These are phyloP conservation scores for Gonapodya prolifera DNA, from an alignment of 192 early-diverging fungal species.

Conservation along the genomic window DNA sequence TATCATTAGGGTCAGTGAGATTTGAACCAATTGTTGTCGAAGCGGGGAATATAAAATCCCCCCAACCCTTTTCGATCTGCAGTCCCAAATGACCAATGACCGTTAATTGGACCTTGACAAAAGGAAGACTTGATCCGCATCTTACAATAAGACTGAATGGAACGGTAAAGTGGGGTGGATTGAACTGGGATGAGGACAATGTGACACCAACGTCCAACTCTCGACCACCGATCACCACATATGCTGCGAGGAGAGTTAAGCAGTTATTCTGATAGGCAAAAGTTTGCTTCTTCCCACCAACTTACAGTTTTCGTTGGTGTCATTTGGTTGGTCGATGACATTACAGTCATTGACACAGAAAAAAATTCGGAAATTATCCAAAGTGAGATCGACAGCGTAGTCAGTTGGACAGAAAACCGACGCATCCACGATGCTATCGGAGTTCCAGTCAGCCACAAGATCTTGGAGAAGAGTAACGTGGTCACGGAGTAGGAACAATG, in stretches of 20 bases:
- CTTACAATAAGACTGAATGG: conserved; percentile 36
- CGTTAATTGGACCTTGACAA: neutral
- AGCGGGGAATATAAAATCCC: conserved; percentile 37
- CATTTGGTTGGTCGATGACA: conserved; percentile 58
- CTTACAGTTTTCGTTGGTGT: conserved; percentile 59
- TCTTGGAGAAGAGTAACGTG: conserved; percentile 66
- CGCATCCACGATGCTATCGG: conserved; percentile 28
- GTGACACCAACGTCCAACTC: conserved; percentile 23
- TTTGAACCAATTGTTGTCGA: conserved; percentile 56
- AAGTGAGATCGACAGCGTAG: conserved; percentile 38
- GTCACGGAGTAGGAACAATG: conserved; percentile 55
- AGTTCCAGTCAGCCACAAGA: conserved; percentile 51
- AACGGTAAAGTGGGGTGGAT: conserved; percentile 37
- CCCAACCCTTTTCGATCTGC: conserved; percentile 29
- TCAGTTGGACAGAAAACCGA: conserved; percentile 34
- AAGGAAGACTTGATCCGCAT: neutral
- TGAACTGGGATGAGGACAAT: conserved; percentile 43
- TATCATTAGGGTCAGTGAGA: conserved; percentile 25
- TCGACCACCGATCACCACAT: conserved; percentile 23
- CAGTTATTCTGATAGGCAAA: conserved; percentile 7
- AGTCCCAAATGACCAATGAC: neutral
- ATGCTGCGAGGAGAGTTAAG: conserved; percentile 4
- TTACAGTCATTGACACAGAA: conserved; percentile 65
- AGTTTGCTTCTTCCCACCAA: conserved; percentile 1
- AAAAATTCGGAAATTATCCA: conserved; percentile 35